Conservation (phyloP, 169 alveolate species). For the Eimeria acervulina region DNA sequence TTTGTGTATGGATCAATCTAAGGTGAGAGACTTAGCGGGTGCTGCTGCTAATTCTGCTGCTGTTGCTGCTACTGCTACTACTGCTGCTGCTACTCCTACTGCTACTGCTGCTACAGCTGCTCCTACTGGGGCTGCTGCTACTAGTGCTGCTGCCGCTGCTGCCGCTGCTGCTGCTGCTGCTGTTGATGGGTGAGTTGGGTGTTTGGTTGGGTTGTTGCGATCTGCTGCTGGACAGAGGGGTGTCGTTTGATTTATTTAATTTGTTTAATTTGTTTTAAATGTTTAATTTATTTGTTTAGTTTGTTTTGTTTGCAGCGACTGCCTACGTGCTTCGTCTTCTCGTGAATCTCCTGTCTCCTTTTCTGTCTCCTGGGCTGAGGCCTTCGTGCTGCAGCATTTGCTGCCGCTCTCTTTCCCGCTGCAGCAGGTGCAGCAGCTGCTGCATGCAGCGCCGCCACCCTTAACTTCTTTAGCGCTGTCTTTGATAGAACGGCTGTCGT, state of each 20-base stretch:
- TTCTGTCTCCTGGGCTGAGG: conserved; percentile 29
- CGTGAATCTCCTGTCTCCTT: conserved; percentile 35
- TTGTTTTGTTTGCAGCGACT: conserved; percentile 36
- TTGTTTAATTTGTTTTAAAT: not conserved
- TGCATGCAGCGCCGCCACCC: not conserved
- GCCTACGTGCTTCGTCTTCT: not conserved
- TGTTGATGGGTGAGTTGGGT: too few relatives aligned
- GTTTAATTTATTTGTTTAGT: not conserved
- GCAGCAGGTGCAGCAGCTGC: conserved; percentile 29
- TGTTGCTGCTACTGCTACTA: not conserved
- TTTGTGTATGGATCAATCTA: conserved; percentile 31
- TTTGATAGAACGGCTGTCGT: not conserved
- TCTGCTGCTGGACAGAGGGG: not conserved
- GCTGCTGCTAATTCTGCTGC: too few relatives aligned
- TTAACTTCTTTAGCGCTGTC: conserved; percentile 11
- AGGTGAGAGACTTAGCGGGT: conserved; percentile 12
- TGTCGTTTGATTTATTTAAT: not conserved
- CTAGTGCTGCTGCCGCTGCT: not conserved
- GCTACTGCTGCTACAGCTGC: not conserved
- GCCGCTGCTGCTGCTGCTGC: too few relatives aligned
- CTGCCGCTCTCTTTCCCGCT: conserved; percentile 55
- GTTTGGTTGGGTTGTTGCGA: too few relatives aligned
- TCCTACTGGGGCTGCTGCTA: too few relatives aligned
- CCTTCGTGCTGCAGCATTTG: conserved; percentile 60
- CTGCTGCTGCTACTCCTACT: not conserved